These are phyloP conservation scores for Mycena venus DNA, from an alignment of 768 basidiomycete genomes.

Conservation along the genomic window DNA sequence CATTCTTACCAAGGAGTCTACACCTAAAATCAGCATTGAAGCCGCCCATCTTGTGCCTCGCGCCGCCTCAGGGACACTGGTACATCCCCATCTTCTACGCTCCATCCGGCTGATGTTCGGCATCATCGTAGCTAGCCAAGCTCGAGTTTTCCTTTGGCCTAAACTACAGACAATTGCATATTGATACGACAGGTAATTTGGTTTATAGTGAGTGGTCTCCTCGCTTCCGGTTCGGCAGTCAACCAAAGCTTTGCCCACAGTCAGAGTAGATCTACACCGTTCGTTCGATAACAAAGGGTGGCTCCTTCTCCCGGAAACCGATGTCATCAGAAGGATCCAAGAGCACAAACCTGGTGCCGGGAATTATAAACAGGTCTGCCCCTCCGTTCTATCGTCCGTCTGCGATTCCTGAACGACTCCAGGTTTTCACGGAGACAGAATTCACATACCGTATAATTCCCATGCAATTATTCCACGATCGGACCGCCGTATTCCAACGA, in stretches of 20 bases:
- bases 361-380: conserved; percentile 8
- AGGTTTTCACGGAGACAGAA: neutral
- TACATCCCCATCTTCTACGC: too few species aligned
- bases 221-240: neutral
- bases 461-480: neutral
- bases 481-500: neutral
- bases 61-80: too few species aligned
- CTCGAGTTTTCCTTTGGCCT: conserved; percentile 4
- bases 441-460: conserved; percentile 6
- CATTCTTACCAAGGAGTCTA: too few species aligned
- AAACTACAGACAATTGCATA: neutral
- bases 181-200: conserved; percentile 5
- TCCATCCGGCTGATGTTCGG: too few species aligned
- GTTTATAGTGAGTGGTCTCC: neutral
- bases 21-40: too few species aligned
- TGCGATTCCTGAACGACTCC: neutral
- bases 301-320: neutral
- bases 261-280: conserved; percentile 5
- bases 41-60: too few species aligned
- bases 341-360: neutral
- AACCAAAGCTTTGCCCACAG: neutral
- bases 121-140: too few species aligned
- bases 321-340: neutral
- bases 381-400: neutral
- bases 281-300: conserved; percentile 2